Conservation (phyloP, 768 basidiomycete genomes). For the Tylopilus balloui region DNA sequence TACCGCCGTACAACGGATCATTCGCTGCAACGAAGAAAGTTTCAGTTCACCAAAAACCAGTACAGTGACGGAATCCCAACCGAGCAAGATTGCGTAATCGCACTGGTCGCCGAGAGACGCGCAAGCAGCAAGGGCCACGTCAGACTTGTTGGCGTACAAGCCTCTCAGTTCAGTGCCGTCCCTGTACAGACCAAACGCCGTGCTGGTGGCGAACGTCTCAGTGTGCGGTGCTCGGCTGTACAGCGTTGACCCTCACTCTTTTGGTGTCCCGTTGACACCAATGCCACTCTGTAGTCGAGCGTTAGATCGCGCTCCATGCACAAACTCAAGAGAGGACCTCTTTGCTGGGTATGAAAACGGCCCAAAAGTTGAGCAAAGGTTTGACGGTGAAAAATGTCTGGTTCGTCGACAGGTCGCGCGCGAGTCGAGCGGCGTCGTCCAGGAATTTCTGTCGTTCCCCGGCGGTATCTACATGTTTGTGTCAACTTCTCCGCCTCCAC, state of each 20-base stretch:
- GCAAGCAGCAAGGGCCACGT: conserved; percentile 67
- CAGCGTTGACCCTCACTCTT: conserved; percentile 46
- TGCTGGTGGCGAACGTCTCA: conserved; percentile 39
- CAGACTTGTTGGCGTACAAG: conserved; percentile 64
- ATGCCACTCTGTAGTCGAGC: conserved; percentile 53
- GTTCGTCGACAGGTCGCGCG: conserved; percentile 63
- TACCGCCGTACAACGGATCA: conserved; percentile 76
- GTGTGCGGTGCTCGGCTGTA: background rate
- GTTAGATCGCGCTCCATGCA: conserved; percentile 23
- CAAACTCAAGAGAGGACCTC: conserved; percentile 43
- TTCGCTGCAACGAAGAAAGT: conserved; percentile 47
- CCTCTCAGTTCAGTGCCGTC: conserved; percentile 74
- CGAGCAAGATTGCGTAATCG: conserved; percentile 72
- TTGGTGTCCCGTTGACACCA: conserved; percentile 62
- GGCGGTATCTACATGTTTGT: conserved; percentile 42
- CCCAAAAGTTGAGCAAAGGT: conserved; percentile 79
- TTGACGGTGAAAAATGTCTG: conserved; percentile 75
- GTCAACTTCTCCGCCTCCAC: background rate
- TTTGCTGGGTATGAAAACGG: conserved; percentile 68
- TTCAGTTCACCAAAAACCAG: conserved; percentile 4
- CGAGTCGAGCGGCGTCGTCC: conserved; percentile 60
- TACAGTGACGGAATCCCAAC: conserved; percentile 33
- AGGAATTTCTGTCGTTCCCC: conserved; percentile 62
- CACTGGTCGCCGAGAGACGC: conserved; percentile 57
- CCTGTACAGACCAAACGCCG: conserved; percentile 71